Percentiles rank a stretch among this genome's conserved stretches.
Evolutionary conservation across 78 protist species (phyloP).

Genomic region (Cavenderia fasciculata): DNA sequence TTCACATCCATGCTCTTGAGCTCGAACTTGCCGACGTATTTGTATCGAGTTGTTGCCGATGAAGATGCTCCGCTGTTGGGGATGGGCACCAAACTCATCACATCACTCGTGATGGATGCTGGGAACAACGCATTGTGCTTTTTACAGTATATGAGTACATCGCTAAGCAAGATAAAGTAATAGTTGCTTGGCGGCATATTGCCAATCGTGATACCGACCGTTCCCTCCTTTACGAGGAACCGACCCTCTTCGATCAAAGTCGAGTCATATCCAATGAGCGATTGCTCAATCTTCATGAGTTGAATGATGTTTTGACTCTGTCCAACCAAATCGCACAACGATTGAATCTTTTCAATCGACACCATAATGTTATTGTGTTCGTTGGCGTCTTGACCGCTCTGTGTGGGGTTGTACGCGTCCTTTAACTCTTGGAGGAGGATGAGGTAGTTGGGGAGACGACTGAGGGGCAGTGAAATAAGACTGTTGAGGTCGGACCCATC

Average conservation of each 20-base stretch:
- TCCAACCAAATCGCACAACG: slow-evolving; percentile 27
- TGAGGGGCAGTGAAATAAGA: slow-evolving; percentile 43
- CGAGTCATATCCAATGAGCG: slow-evolving; percentile 46
- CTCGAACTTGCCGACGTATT: slow-evolving; percentile 48
- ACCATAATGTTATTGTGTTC: slow-evolving; percentile 17
- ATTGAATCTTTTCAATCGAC: slow-evolving; percentile 41
- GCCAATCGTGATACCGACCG: neutral
- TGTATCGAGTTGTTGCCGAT: neutral
- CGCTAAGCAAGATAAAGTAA: slow-evolving; percentile 25
- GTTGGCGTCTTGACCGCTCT: neutral
- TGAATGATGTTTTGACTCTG: slow-evolving; percentile 64
- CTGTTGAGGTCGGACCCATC: slow-evolving; percentile 62
- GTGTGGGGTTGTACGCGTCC: neutral
- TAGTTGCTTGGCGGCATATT: neutral
- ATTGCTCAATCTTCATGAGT: slow-evolving; percentile 42
- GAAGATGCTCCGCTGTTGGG: neutral
- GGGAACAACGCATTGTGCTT: slow-evolving; percentile 63
- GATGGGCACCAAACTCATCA: neutral
- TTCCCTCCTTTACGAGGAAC: slow-evolving; percentile 44
- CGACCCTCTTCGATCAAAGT: slow-evolving; percentile 46
- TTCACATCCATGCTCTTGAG: slow-evolving; percentile 61
- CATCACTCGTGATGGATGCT: neutral
- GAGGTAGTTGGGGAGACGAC: slow-evolving; percentile 23
- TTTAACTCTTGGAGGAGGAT: slow-evolving; percentile 19
- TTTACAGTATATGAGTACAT: slow-evolving; percentile 54